These are phyloP conservation scores for Stagonosporopsis cucurbitacearum DNA, from an alignment of 2,329 filamentous ascomycete genomes.

Conservation along the genomic window DNA sequence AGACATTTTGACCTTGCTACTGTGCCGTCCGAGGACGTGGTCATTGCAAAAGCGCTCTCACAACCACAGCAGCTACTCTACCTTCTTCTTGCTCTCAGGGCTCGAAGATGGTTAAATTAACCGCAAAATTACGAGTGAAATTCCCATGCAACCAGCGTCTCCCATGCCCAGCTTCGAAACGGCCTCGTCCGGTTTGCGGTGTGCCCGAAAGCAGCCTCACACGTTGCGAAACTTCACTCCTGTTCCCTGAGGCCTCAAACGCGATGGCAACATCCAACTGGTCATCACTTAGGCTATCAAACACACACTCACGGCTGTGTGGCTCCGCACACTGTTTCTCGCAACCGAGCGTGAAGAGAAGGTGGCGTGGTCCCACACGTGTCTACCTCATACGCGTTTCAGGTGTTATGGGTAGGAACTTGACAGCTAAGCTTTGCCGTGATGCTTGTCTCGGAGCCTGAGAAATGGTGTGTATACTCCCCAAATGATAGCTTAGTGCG, in stretches of 20 bases:
- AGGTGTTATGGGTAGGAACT: conserved; percentile 1
- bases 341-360: conserved; percentile 1
- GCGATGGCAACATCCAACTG: neutral
- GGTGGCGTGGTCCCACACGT: conserved; percentile 1
- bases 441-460: conserved; percentile 34
- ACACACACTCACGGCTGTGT: neutral
- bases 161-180: conserved; percentile 15
- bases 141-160: neutral
- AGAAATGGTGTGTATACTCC: conserved; percentile 9
- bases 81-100: neutral
- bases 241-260: conserved; percentile 6
- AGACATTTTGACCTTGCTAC: neutral
- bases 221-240: conserved; percentile 8
- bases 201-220: neutral
- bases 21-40: neutral
- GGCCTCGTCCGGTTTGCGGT: neutral
- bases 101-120: neutral
- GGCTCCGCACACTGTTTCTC: conserved; percentile 3
- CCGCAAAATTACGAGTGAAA: neutral
- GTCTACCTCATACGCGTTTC: conserved; percentile 12
- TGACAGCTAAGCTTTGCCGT: conserved; percentile 36
- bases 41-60: neutral
- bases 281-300: neutral
- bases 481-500: neutral
- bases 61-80: neutral